Evolutionary conservation across 345 rosid species (phyloP).

Genomic region (Corchorus capsularis): DNA sequence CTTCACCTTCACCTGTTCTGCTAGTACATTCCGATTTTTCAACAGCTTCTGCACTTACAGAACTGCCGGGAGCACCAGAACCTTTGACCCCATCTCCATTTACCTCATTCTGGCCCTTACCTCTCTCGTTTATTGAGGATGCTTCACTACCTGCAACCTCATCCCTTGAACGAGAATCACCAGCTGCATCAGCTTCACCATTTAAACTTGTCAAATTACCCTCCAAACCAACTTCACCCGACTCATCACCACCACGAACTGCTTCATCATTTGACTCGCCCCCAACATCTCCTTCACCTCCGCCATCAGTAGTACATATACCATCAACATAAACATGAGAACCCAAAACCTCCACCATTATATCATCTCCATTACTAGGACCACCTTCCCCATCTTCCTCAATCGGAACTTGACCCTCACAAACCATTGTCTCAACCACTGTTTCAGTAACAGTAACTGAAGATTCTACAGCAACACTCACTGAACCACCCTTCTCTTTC

Average conservation of each 20-base stretch:
- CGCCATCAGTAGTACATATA: slow-evolving; percentile 33
- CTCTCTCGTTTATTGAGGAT: neutral
- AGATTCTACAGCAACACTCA: neutral
- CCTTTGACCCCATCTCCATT: slow-evolving; percentile 20
- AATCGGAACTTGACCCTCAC: slow-evolving; percentile 25
- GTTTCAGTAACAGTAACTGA: slow-evolving; percentile 15
- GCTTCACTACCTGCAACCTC: slow-evolving; percentile 25
- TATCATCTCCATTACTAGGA: slow-evolving; percentile 41
- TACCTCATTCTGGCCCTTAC: slow-evolving; percentile 5
- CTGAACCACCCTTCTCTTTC: slow-evolving; percentile 20
- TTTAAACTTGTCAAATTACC: slow-evolving; percentile 19
- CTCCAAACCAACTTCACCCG: slow-evolving; percentile 10
- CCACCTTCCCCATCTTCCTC: slow-evolving; percentile 31
- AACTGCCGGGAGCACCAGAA: slow-evolving; percentile 14
- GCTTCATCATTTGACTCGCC: slow-evolving; percentile 27
- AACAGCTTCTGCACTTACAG: slow-evolving; percentile 15
- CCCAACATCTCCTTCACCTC: slow-evolving; percentile 26
- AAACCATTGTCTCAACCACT: slow-evolving; percentile 26
- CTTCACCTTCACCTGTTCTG: neutral
- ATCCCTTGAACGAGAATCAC: slow-evolving; percentile 9
- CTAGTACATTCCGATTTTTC: neutral
- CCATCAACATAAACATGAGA: slow-evolving; percentile 47
- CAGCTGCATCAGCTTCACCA: slow-evolving; percentile 18
- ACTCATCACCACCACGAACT: neutral
- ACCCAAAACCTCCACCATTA: slow-evolving; percentile 47